Evolutionary conservation across 1,139 yeast species (phyloP).

Genomic region (Yamadazyma songkhlaensis): DNA sequence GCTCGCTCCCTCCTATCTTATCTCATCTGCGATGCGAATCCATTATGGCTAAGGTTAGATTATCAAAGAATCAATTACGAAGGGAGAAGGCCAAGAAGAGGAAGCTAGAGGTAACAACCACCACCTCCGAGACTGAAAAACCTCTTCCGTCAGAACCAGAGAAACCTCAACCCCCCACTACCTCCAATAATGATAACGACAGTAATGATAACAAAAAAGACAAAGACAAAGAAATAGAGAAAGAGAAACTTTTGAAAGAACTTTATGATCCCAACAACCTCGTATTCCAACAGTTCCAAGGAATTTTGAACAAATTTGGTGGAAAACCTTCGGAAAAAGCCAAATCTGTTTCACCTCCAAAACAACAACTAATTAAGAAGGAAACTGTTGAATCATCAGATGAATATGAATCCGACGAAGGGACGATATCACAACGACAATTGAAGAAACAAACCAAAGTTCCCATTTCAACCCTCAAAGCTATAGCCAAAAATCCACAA

Average conservation of each 20-base stretch:
- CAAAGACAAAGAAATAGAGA: background rate
- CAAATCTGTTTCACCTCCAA: conserved; percentile 2
- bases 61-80: conserved; percentile 59
- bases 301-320: conserved; percentile 4
- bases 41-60: conserved; percentile 19
- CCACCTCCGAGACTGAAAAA: background rate
- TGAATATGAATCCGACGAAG: conserved; percentile 11
- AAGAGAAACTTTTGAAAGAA: background rate
- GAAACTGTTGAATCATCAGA: conserved; percentile 3
- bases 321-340: conserved; percentile 1
- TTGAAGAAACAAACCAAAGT: conserved; percentile 52
- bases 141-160: background rate
- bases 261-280: conserved; percentile 5
- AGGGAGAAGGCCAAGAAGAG: conserved; percentile 57
- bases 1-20: too few relatives aligned
- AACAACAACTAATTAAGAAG: background rate
- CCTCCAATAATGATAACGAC: background rate
- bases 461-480: conserved; percentile 67
- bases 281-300: conserved; percentile 5
- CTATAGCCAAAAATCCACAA: conserved; percentile 60
- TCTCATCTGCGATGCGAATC: background rate
- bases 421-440: conserved; percentile 38
- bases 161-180: too few relatives aligned
- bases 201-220: background rate
- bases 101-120: conserved; percentile 23